Percentiles rank a stretch among this genome's conserved stretches.
Evolutionary conservation across 148 eudicot species (phyloP).

Genomic region (Cornus kousa): DNA sequence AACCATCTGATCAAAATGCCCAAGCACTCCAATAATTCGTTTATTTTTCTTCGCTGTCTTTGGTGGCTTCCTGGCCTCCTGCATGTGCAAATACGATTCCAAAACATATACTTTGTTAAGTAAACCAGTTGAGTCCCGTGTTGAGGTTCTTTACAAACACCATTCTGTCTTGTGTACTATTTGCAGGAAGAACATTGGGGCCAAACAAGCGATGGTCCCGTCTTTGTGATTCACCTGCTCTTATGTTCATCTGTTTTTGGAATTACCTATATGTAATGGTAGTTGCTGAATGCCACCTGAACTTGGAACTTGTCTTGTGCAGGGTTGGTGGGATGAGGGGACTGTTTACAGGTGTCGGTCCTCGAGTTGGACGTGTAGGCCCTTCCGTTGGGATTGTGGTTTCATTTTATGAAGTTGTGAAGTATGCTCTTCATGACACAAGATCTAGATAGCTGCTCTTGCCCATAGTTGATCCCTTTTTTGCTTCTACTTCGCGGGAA

Average conservation of each 20-base stretch:
- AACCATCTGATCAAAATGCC: background rate
- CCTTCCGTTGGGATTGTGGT: conserved; percentile 95
- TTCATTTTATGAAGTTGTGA: conserved; percentile 95
- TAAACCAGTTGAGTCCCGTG: background rate
- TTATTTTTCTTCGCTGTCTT: background rate
- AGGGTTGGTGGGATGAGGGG: conserved; percentile 90
- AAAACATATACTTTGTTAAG: background rate
- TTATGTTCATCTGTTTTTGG: conserved; percentile 26
- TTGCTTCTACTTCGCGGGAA: background rate
- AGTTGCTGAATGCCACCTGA: background rate
- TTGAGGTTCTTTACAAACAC: background rate
- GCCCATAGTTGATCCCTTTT: background rate
- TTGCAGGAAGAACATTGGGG: background rate
- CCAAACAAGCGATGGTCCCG: background rate
- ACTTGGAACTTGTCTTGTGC: conserved; percentile 8
- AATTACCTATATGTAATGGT: background rate
- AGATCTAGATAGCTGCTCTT: background rate
- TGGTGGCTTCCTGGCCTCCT: background rate
- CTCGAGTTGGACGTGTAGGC: conserved; percentile 94
- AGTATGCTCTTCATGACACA: conserved; percentile 46
- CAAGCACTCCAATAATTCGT: background rate
- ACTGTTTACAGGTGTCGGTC: conserved; percentile 82
- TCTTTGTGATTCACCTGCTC: conserved; percentile 1
- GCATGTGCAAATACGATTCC: background rate
- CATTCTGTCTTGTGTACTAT: background rate